Conservation (phyloP, 768 basidiomycete genomes). For the Collybia sp. region DNA sequence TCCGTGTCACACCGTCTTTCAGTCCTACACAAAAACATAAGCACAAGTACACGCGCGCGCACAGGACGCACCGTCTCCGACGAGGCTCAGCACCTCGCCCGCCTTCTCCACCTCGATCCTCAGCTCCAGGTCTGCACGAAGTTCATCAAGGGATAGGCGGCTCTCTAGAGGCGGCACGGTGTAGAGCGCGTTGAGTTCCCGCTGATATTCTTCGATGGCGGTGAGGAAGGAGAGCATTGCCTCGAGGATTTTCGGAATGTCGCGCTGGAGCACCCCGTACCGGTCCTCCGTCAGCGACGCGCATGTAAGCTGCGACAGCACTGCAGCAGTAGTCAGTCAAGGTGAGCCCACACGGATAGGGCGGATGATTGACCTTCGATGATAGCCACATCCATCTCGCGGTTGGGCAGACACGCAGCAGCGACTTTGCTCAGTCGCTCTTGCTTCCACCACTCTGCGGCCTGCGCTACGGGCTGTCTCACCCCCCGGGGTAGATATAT, state of each 20-base stretch:
- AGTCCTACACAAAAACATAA: conserved; percentile 36
- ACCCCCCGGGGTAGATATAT: conserved; percentile 1
- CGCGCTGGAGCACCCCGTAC: conserved; percentile 81
- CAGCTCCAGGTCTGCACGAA: conserved; percentile 30
- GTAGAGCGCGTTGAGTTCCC: conserved; percentile 40
- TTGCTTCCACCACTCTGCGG: conserved; percentile 50
- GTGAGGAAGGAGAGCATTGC: conserved; percentile 63
- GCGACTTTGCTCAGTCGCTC: conserved; percentile 49
- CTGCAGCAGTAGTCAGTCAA: conserved; percentile 28
- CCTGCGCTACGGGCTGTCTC: not conserved
- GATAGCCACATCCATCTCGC: conserved; percentile 57
- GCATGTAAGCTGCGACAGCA: conserved; percentile 61
- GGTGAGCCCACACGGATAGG: not conserved
- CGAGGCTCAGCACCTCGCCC: conserved; percentile 44
- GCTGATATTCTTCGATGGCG: conserved; percentile 62
- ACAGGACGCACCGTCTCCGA: conserved; percentile 52
- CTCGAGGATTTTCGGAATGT: conserved; percentile 79
- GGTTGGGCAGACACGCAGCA: conserved; percentile 52
- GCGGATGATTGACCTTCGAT: conserved; percentile 48
- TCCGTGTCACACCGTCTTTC: conserved; percentile 60
- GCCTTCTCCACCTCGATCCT: conserved; percentile 52
- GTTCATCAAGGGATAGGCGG: conserved; percentile 25
- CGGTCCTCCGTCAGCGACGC: conserved; percentile 76
- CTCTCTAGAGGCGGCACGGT: conserved; percentile 31
- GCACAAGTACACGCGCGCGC: not conserved